Base-by-base conservation (phyloP, 1,139 yeast genomes). In the Zygoascus hellenicus region DNA sequence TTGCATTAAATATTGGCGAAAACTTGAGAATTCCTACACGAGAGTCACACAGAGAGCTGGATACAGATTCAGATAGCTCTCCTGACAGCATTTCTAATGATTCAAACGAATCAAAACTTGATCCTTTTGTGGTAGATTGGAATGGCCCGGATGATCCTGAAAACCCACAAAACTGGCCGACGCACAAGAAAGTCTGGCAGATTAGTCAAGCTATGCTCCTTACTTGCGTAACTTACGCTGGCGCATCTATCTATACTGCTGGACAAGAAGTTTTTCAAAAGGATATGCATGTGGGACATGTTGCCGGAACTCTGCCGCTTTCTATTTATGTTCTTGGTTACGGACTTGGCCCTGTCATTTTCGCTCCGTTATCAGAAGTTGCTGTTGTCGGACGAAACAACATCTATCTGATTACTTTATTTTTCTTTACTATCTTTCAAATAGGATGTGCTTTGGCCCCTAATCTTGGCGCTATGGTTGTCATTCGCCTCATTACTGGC, bases 401-500 rank as follows among this genome's bases (percentile, higher is more conserved):
- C 48, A 70, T 81, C 40, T 83, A 80, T 60, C 57, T 74, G 26
- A 45, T 66, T 14, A 74, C 86, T 0, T 66, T 81, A 56, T 74
- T 80, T 14, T 51, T 76, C 16, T 80, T 81, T 30, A 71, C 74
- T 63, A 64, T 82, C n/a, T 71, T 83, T 56, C 79, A 80, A 50
- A 74, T 82, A 65, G 67, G 67, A 5, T 56, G 64, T 4, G 69
- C 69, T 1, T 68, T 81, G 45, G 67, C 80, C 1, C 65, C 71
- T 26, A 79, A 80, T 54, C 71, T 81, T 34, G 63, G 65, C 2
- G 59, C 63, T 1, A 56, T 69, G 17, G 68, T 86, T 42, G 83
- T 87, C 1, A 67, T 85, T 46, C 72, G 97, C 56, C 84, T 88
- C 62, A 77, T 89, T 55, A 76, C 88, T 35, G 97, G 97, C 2